A percentile compares a stretch with the other conserved stretches of the same genome.
Conservation (phyloP, 2,329 filamentous ascomycete species). For the Samsoniella hepiali region DNA sequence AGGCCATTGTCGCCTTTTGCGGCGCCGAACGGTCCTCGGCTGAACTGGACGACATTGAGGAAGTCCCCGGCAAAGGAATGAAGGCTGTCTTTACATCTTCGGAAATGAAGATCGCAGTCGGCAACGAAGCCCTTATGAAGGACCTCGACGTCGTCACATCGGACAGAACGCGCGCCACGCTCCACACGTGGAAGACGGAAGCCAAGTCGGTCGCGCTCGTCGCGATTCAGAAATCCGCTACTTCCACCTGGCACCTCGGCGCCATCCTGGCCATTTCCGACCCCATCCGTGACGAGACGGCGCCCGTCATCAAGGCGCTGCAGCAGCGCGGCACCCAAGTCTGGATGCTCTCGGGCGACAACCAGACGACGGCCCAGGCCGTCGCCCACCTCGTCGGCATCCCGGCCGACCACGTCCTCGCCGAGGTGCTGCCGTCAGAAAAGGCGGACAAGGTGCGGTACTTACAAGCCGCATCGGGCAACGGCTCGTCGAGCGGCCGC, state of each 20-base stretch:
- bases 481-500: conserved; percentile 32
- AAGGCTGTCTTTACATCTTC: conserved; percentile 49
- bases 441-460: conserved; percentile 71
- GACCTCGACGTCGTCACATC: conserved; percentile 44
- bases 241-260: conserved; percentile 48
- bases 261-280: conserved; percentile 77
- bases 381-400: conserved; percentile 78
- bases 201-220: conserved; percentile 64
- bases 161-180: conserved; percentile 29
- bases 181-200: conserved; percentile 57
- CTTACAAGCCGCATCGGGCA: conserved; percentile 53
- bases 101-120: conserved; percentile 57
- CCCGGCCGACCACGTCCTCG: conserved; percentile 68
- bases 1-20: conserved; percentile 65
- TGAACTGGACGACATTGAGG: conserved; percentile 50
- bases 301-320: conserved; percentile 61
- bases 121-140: conserved; percentile 68
- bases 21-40: conserved; percentile 31
- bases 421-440: conserved; percentile 79
- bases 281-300: conserved; percentile 71
- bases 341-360: conserved; percentile 94
- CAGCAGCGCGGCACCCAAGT: conserved; percentile 65
- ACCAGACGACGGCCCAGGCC: conserved; percentile 75
- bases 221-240: conserved; percentile 38
- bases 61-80: conserved; percentile 70